phyloP scores from a whole-genome alignment of 371 early-diverging fungal genomes.

The Mortierella sp. region DNA sequence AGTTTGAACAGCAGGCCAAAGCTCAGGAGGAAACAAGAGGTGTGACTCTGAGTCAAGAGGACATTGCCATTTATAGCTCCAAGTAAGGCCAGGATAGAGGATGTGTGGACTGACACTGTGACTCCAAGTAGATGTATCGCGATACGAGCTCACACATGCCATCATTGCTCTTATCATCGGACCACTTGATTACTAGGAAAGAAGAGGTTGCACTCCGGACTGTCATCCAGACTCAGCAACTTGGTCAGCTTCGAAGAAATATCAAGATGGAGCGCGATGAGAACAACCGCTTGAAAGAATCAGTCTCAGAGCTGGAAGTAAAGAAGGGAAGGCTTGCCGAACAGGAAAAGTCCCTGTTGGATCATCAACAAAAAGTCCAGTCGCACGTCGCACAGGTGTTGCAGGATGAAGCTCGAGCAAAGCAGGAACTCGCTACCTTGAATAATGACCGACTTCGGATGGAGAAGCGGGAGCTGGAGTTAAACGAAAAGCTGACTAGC shows the following conservation, averaged over 20 bases:
- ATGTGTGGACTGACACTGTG: too few species aligned
- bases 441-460: slow-evolving; percentile 41
- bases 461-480: slow-evolving; percentile 71
- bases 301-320: slow-evolving; percentile 62
- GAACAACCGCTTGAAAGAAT: slow-evolving; percentile 67
- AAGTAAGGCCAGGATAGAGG: slow-evolving; percentile 21
- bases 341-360: slow-evolving; percentile 56
- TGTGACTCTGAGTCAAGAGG: slow-evolving; percentile 23
- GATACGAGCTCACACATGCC: too few species aligned
- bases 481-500: slow-evolving; percentile 86
- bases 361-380: slow-evolving; percentile 54
- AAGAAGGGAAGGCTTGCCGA: slow-evolving; percentile 63
- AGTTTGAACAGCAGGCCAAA: slow-evolving; percentile 59
- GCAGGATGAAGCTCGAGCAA: slow-evolving; percentile 57
- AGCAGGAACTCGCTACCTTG: slow-evolving; percentile 39
- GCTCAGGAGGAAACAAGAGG: slow-evolving; percentile 54
- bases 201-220: slow-evolving; percentile 78
- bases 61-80: slow-evolving; percentile 22
- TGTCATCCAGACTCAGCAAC: slow-evolving; percentile 72
- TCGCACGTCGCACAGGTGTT: slow-evolving; percentile 54
- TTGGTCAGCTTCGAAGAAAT: slow-evolving; percentile 75
- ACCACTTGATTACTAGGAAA: slow-evolving; percentile 57
- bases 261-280: slow-evolving; percentile 73
- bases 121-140: too few species aligned
- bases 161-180: background rate